A percentile compares a stretch with the other conserved stretches of the same genome.
Evolutionary conservation across 2,329 filamentous ascomycete genomes (phyloP).

Genomic region (Arthroderma sp.): DNA sequence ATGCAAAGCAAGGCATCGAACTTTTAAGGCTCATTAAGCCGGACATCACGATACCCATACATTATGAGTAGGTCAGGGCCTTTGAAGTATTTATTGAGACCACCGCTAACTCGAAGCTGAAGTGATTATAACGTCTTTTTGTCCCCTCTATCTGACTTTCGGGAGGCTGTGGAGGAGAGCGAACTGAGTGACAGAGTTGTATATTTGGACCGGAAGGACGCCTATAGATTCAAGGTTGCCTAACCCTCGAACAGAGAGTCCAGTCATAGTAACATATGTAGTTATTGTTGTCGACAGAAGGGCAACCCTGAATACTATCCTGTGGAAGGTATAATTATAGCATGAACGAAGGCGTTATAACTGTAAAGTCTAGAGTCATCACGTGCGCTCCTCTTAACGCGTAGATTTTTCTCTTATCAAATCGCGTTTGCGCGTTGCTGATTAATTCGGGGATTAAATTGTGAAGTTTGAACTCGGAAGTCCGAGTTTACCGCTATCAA

Average conservation of each 20-base stretch:
- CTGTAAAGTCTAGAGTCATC: no score
- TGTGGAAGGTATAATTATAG: no score
- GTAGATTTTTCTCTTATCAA: no score
- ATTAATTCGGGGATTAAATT: no score
- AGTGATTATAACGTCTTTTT: slow-evolving; percentile 49
- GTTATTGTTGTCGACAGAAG: no score
- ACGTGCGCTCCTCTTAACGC: no score
- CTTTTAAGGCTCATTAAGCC: slow-evolving; percentile 47
- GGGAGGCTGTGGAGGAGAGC: slow-evolving; percentile 40
- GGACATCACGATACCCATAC: slow-evolving; percentile 50
- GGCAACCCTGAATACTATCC: no score
- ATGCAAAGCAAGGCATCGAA: slow-evolving; percentile 48
- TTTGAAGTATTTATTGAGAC: background rate
- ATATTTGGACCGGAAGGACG: slow-evolving; percentile 47
- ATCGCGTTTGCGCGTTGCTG: no score
- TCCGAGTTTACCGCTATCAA: no score
- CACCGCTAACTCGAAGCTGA: background rate
- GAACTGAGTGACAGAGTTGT: slow-evolving; percentile 42
- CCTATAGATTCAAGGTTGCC: slow-evolving; percentile 41
- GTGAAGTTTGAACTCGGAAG: no score
- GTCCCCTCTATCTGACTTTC: slow-evolving; percentile 47
- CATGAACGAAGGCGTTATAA: no score
- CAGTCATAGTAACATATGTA: no score
- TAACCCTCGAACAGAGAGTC: background rate
- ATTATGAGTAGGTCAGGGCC: slow-evolving; percentile 36